Evolutionary conservation across 306 rosid genomes (phyloP).

Genomic region (Urtica urens): DNA sequence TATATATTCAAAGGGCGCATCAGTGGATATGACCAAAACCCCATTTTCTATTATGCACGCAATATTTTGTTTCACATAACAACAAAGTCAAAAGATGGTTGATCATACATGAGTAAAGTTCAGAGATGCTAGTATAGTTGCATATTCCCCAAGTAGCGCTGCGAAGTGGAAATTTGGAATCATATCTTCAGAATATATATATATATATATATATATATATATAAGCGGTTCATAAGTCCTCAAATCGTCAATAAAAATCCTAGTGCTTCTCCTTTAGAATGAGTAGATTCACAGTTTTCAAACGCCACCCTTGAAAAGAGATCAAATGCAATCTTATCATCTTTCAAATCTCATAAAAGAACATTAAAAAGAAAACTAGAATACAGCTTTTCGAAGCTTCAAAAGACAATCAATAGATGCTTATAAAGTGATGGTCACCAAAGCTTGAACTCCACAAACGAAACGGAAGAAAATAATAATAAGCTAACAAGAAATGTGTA

Average conservation of each 20-base stretch:
- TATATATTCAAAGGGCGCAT: no score
- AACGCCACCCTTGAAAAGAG: slow-evolving; percentile 1
- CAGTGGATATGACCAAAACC: no score
- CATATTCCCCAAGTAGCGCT: slow-evolving; percentile 3
- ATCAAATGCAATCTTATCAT: slow-evolving; percentile 34
- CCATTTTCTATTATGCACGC: no score
- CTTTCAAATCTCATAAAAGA: no score
- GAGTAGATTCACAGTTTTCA: neutral
- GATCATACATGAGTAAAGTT: no score
- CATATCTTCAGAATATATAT: no score
- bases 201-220: neutral
- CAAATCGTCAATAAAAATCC: neutral
- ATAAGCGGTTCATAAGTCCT: neutral
- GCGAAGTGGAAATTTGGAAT: no score
- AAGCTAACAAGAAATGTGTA: neutral
- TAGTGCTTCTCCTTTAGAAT: slow-evolving; percentile 1
- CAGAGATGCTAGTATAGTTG: no score
- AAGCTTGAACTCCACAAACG: neutral
- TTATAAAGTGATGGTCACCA: slow-evolving; percentile 3
- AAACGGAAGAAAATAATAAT: neutral
- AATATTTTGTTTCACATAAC: no score
- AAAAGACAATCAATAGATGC: neutral
- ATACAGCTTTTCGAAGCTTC: no score
- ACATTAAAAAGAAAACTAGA: neutral
- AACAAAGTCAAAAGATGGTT: no score